A percentile compares a stretch with the other conserved stretches of the same genome.
Conservation (phyloP, 495 filamentous ascomycete species). For the Opeltia flavorubescens region DNA sequence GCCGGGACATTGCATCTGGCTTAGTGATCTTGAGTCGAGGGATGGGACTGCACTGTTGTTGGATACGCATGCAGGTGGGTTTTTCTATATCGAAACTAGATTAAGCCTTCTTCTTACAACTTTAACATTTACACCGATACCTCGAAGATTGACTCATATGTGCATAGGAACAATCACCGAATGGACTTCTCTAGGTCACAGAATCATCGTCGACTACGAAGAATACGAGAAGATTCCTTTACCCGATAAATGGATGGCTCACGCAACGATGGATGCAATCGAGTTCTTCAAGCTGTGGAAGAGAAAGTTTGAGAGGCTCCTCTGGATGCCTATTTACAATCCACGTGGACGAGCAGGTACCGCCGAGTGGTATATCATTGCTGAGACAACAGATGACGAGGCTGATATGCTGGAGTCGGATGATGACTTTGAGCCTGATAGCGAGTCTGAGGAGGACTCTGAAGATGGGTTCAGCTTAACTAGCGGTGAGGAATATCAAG, state of each 20-base stretch:
- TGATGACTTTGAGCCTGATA: too few relatives aligned
- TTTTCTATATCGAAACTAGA: conserved; percentile 3
- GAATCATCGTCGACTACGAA: conserved; percentile 3
- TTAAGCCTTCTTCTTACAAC: not conserved
- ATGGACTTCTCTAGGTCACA: conserved; percentile 1
- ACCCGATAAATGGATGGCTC: conserved; percentile 12
- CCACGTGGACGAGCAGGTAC: too few relatives aligned
- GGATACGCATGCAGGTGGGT: too few relatives aligned
- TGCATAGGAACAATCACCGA: conserved; percentile 2
- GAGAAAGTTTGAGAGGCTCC: conserved; percentile 6
- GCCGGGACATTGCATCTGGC: too few relatives aligned
- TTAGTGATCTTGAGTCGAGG: too few relatives aligned
- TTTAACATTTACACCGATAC: not conserved
- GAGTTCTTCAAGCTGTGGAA: conserved; percentile 7
- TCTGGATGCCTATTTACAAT: conserved; percentile 10
- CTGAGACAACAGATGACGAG: too few relatives aligned
- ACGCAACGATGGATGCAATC: conserved; percentile 2
- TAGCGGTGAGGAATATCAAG: too few relatives aligned
- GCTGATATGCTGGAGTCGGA: too few relatives aligned
- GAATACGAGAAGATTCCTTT: conserved; percentile 3
- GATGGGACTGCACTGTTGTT: too few relatives aligned
- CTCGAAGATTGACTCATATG: not conserved
- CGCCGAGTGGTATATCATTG: too few relatives aligned
- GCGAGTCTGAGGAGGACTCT: too few relatives aligned
- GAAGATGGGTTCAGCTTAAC: too few relatives aligned